A percentile compares a stretch with the other conserved stretches of the same genome.
phyloP scores from a whole-genome alignment of 305 asterid genomes.

The Ilex paraguariensis region DNA sequence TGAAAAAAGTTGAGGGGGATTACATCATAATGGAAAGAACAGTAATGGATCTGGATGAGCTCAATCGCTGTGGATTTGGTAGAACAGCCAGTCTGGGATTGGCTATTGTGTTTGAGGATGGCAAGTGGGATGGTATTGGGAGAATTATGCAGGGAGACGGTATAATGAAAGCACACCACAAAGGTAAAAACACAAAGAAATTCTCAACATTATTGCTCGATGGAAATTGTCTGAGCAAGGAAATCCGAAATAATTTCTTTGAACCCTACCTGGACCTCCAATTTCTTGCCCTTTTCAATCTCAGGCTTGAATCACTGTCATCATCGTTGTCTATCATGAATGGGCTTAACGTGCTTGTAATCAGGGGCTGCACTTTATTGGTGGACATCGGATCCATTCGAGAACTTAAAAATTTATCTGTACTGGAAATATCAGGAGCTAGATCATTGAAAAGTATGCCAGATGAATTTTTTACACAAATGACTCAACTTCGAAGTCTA shows the following conservation, averaged over 20 bases:
- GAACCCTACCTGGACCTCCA: background rate
- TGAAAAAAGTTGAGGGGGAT: slow-evolving; percentile 4
- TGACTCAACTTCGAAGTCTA: background rate
- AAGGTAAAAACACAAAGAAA: background rate
- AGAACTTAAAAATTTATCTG: background rate
- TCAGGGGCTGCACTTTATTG: background rate
- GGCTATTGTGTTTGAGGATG: background rate
- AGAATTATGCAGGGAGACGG: background rate
- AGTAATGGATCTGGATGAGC: slow-evolving; percentile 4
- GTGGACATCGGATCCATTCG: background rate
- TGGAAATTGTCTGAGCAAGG: background rate
- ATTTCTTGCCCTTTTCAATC: slow-evolving; percentile 1
- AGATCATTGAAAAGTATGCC: background rate
- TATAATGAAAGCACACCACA: background rate
- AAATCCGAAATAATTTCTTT: background rate
- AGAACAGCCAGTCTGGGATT: background rate
- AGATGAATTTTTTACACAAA: background rate
- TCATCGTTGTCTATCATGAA: background rate
- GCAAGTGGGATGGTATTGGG: background rate
- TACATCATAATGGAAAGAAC: background rate
- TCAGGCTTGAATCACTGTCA: background rate
- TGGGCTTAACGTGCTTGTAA: background rate
- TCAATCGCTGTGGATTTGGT: background rate
- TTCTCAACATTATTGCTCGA: background rate
- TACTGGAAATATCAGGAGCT: background rate